Base-by-base conservation (phyloP, 805 yeast genomes). In the Yamadazyma akitaensis region DNA sequence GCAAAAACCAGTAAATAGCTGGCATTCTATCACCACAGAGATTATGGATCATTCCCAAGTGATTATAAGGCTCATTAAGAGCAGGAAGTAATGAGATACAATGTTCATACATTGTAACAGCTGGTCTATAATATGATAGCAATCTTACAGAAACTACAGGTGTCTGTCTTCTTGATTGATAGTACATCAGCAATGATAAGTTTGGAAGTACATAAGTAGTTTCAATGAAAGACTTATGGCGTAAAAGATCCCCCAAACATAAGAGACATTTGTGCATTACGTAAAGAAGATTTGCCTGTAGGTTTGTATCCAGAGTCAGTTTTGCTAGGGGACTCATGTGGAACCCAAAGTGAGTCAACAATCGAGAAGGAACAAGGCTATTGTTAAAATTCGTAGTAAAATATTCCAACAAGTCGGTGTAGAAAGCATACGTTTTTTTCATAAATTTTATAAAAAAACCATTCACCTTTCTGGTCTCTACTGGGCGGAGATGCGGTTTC, bases 31-130 rank as follows among this genome's bases (percentile, higher is more conserved):
- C 77, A 46, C 72, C 76, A 40, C 69, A 47, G n/a, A 60, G 42
- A 49, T 71, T 70, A 50, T 56, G 52, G 18, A 72, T 67, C 58
- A 70, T 75, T 2, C 84, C 87, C 40, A 79, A 71, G 53, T 80
- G 82, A 53, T 80, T 80, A 53, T 78, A 78, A 25, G 81, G 84
- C 55, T 84, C 90, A 44, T 86, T 86, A 47, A 82, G 70, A 0
- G 88, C 79, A 1, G 92, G 91, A 24, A 84, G 61, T 16, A 85
- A 63, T 24, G 78, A 57, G 28, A 80, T 75, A 16, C 88, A 81
- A 38, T 71, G 61, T 41, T 76, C 72, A 54, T 82, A 80, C 50
- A 57, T 64, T 28, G 53, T 55, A 26, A 68, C 48, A 2, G 74
- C 54, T 40, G 54, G 59, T 2, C 51, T 46, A 44, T 60, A 70